phyloP scores from a whole-genome alignment of 225 moss, liverwort and hornwort species.

The Marchantia paleacea region DNA sequence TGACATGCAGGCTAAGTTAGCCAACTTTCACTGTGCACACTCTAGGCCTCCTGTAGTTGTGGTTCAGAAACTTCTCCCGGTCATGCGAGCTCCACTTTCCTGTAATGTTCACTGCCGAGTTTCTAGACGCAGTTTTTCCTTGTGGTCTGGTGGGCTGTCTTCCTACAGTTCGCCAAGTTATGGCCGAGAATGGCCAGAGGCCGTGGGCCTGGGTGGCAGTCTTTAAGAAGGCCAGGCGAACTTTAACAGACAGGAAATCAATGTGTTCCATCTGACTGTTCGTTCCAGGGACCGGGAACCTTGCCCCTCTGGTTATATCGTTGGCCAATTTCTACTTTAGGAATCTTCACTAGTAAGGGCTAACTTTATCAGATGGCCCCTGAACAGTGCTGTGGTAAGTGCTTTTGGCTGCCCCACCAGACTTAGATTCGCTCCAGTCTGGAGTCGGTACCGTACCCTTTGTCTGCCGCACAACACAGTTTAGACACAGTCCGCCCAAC shows the following conservation, averaged over 20 bases:
- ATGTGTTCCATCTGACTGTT: too few relatives aligned
- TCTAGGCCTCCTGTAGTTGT: neutral
- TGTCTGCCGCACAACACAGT: neutral
- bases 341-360: constrained; percentile 7
- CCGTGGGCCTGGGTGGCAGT: too few relatives aligned
- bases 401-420: neutral
- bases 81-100: too few relatives aligned
- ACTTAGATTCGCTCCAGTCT: neutral
- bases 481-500: constrained; percentile 4
- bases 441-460: neutral
- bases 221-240: neutral
- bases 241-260: neutral
- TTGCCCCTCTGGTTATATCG: neutral
- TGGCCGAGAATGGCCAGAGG: too few relatives aligned
- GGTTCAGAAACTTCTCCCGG: too few relatives aligned
- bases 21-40: neutral
- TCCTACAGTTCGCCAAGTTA: too few relatives aligned
- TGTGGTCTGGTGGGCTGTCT: too few relatives aligned
- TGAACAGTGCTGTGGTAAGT: neutral
- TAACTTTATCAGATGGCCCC: neutral
- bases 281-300: too few relatives aligned
- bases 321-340: neutral
- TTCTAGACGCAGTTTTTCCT: too few relatives aligned
- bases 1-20: neutral
- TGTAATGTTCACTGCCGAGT: too few relatives aligned